A percentile compares a stretch with the other conserved stretches of the same genome.
These are phyloP conservation scores for Glutinoglossum americanum DNA, from an alignment of 495 filamentous ascomycete genomes.

Conservation along the genomic window DNA sequence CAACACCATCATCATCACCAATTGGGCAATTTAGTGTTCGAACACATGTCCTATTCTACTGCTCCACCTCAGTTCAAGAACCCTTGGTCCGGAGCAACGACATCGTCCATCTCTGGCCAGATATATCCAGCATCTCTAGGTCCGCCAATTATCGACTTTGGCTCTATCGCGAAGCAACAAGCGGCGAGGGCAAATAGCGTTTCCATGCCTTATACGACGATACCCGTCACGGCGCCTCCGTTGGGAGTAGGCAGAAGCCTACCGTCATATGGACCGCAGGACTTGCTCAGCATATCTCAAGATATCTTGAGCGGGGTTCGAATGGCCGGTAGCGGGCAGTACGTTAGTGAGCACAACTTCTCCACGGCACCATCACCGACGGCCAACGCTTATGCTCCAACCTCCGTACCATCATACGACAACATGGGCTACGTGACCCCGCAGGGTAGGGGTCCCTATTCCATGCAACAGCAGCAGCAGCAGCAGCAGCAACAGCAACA, in stretches of 20 bases:
- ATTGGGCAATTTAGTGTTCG: conserved; percentile 1
- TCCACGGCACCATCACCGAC: conserved; percentile 10
- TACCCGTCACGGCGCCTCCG: conserved; percentile 50
- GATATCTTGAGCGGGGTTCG: conserved; percentile 38
- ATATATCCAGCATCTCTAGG: not conserved
- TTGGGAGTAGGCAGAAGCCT: conserved; percentile 43
- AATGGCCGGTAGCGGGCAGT: conserved; percentile 17
- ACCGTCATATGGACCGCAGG: conserved; percentile 38
- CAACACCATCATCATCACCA: not conserved
- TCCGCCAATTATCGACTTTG: conserved; percentile 4
- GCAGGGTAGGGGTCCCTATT: not conserved
- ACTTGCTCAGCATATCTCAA: conserved; percentile 53
- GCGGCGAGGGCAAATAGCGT: conserved; percentile 36
- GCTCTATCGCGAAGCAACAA: conserved; percentile 30
- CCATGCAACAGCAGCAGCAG: conserved; percentile 1
- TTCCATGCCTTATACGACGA: conserved; percentile 51
- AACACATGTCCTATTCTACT: conserved; percentile 3
- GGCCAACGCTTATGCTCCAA: conserved; percentile 3
- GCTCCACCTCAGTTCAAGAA: conserved; percentile 3
- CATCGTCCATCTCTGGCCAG: conserved; percentile 1
- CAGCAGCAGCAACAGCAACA: conserved; percentile 18
- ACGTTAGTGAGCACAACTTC: conserved; percentile 13
- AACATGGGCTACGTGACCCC: conserved; percentile 28
- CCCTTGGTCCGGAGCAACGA: conserved; percentile 2
- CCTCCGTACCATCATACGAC: conserved; percentile 23